Percentiles rank a stretch among this genome's conserved stretches.
These are phyloP conservation scores for Amylostereum chailletii DNA, from an alignment of 1,284 basidiomycete genomes.

Conservation along the genomic window DNA sequence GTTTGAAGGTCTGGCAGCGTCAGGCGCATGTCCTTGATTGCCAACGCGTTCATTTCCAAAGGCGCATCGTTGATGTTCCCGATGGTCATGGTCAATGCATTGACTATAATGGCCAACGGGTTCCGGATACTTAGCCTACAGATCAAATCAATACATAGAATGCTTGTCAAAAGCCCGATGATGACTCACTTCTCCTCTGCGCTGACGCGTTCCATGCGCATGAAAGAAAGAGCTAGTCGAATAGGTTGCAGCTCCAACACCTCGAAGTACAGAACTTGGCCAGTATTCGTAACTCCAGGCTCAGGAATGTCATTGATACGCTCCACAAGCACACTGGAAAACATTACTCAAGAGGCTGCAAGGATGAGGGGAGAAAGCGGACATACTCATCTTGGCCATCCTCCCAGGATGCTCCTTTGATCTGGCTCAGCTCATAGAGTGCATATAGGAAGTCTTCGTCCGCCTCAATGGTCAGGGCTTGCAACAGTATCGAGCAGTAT, in stretches of 20 bases:
- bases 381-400: constrained; percentile 68
- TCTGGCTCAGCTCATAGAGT: constrained; percentile 86
- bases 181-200: constrained; percentile 80
- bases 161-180: neutral
- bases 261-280: constrained; percentile 91
- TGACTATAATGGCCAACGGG: constrained; percentile 89
- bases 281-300: constrained; percentile 55
- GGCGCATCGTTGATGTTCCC: constrained; percentile 97
- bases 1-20: constrained; percentile 79
- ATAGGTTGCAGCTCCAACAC: constrained; percentile 96
- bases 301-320: constrained; percentile 75
- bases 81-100: constrained; percentile 93
- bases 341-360: neutral
- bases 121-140: constrained; percentile 76
- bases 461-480: constrained; percentile 91
- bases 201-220: constrained; percentile 91
- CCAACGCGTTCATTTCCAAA: constrained; percentile 91
- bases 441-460: constrained; percentile 97
- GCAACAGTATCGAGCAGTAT: constrained; percentile 91
- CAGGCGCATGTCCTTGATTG: constrained; percentile 91
- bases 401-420: constrained; percentile 88
- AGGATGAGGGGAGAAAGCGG: neutral
- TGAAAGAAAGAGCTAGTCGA: constrained; percentile 89
- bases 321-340: constrained; percentile 65
- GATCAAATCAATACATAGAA: neutral